Base-by-base conservation (phyloP, 176 grass and related monocot species). In the Echinochloa phyllopogon region DNA sequence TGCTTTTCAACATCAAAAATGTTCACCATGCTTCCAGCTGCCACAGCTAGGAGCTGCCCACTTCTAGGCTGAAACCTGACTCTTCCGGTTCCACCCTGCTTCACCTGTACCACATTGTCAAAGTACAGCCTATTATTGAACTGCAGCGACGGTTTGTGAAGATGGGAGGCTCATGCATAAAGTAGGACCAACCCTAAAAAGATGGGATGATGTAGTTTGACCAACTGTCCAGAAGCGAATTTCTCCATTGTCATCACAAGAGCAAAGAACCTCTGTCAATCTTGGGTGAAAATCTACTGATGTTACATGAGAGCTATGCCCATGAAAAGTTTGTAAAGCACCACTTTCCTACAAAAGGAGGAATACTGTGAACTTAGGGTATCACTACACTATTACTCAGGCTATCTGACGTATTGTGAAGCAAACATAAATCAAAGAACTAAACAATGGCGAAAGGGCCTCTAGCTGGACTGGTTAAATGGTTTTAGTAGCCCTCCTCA, bases 1-100 rank as follows among this genome's bases (percentile, higher is more conserved):
- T 69, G 76, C 25, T 87, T 91, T 8, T 99, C 94, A 41, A 99
- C 80, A 77, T 99, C 91, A 71, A 99, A 82, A 69, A 99, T 90
- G 75, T 87, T 96, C 69, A 99, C 69, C 58, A 86, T 75, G 74
- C 79, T 96, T 41, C 94, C 93, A 45, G 90, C 80, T 40, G 91
- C 88, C 18, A 94, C 94, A 27, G 96, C 96, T n/a, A 99, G 90
- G 64, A 94, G 53, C 71, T 93, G 90, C 64, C 96, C 93, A 49
- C 59, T 85, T 60, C 82, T 86, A 75, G 93, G 96, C 56, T 99
- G 93, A 83, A 99, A 96, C 83, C 93, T 94, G 37, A 99, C 91
- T 80, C 86, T 92, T 60, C 83, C 80, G 3, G 75, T 86, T 45
- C 87, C 96, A 74, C 96, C 91, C 89, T 99, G 90, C 29, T 83